phyloP scores from a whole-genome alignment of 306 rosid genomes.

The Glycine soja region DNA sequence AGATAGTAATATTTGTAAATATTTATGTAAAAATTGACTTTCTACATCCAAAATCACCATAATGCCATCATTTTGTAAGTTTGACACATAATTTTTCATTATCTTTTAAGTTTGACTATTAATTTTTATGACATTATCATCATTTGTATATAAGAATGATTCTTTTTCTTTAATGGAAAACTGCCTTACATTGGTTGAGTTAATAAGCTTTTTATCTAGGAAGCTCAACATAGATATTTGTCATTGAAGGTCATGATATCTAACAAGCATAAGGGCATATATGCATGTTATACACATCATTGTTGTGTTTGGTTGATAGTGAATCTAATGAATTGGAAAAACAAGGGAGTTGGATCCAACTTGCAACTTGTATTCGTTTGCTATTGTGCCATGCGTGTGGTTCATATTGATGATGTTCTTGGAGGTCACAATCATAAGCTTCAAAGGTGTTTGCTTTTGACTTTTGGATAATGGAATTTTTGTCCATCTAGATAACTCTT shows the following conservation, averaged over 20 bases:
- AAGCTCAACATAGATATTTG: neutral
- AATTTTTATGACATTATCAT: neutral
- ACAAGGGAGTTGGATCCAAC: neutral
- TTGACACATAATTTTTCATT: neutral
- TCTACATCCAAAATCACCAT: too few relatives aligned
- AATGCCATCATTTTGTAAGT: neutral
- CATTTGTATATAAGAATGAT: neutral
- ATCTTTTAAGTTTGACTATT: neutral
- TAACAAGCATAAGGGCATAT: constrained; percentile 22
- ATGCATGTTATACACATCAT: constrained; percentile 21
- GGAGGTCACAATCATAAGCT: too few relatives aligned
- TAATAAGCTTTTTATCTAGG: neutral
- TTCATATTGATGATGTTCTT: too few relatives aligned
- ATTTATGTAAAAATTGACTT: neutral
- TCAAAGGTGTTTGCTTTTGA: too few relatives aligned
- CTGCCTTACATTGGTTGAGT: neutral
- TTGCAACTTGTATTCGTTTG: neutral
- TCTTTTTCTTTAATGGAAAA: neutral
- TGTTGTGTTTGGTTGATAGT: neutral
- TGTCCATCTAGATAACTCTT: too few relatives aligned
- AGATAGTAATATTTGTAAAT: neutral
- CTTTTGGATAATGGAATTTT: too few relatives aligned
- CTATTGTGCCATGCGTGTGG: too few relatives aligned
- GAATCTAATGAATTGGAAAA: neutral
- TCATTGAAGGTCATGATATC: neutral